Evolutionary conservation across 257 asterid genomes (phyloP), one percentile per base, ranked within the genome.

Genomic region (Solanum peruvianum): DNA sequence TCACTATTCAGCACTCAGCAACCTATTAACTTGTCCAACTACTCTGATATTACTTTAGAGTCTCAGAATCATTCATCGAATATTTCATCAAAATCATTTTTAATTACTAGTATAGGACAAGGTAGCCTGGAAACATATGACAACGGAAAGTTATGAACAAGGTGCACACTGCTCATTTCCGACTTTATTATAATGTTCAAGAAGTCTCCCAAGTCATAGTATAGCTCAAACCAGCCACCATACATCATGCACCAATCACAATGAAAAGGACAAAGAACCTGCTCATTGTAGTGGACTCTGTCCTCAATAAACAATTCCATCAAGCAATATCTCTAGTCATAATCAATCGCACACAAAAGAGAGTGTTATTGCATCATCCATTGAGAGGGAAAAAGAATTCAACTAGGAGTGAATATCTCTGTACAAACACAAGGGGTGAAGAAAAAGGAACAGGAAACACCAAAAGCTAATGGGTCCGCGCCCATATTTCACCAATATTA

Each of bases 211-310:
- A 85, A 84, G 82, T 80, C 82, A 89, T 42, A 49, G 87, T 31
- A 87, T 73, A 89, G 86, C 60, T 87, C 41, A 89, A 88, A 87
- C 88, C 86, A 90, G 87, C 87, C 89, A 76, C 45, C 66, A 88
- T 88, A 87, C 84, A 87, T 62, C 78, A 87, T 88, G 87, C 85
- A 85, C 84, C 89, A 89, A 87, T 82, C 88, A 60, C 77, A 90
- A 89, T 66, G 91, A 88, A 88, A 87, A 87, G 29, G 92, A 91
- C 92, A 91, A 92, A 90, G 91, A 91, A 87, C 89, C 89, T 82
- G 89, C 88, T 87, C 83, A 90, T 90, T 70, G 86, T 88, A 90
- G 91, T 93, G 95, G 93, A 92, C 86, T 87, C 73, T 87, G 90
- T 89, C 92, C 90, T 90, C 92, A 87, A 90, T 77, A 83, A 89